phyloP scores from a whole-genome alignment of 148 eudicot species.

The Rhododendron molle region DNA sequence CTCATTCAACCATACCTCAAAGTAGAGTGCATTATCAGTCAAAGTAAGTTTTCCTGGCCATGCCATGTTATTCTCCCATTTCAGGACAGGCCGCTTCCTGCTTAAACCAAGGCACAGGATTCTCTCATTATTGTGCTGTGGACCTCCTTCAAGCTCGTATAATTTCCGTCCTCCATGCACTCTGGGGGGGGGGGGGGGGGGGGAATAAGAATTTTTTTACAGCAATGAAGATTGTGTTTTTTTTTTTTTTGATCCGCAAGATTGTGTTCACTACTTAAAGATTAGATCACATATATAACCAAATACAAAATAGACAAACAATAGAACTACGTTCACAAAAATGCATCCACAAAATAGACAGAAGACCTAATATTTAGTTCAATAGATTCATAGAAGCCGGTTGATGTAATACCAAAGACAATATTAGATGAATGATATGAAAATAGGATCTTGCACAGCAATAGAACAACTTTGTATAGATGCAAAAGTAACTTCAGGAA shows the following conservation, averaged over 20 bases:
- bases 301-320: neutral
- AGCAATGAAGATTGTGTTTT: neutral
- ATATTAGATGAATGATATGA: neutral
- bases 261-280: neutral
- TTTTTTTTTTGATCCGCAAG: too few relatives aligned
- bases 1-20: constrained; percentile 56
- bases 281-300: constrained; percentile 6
- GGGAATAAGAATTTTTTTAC: neutral
- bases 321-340: neutral
- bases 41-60: constrained; percentile 89
- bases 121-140: constrained; percentile 41
- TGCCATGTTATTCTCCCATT: constrained; percentile 89
- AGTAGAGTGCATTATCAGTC: constrained; percentile 86
- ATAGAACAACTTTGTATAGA: neutral
- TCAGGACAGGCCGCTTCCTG: constrained; percentile 76
- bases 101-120: constrained; percentile 72
- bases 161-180: constrained; percentile 80
- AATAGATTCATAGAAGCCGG: neutral
- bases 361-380: neutral
- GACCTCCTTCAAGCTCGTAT: constrained; percentile 39
- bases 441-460: neutral
- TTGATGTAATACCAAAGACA: neutral
- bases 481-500: neutral
- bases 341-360: neutral
- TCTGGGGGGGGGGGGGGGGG: constrained; percentile 27